These are phyloP conservation scores for Emergomyces orientalis DNA, from an alignment of 2,329 filamentous ascomycete genomes.

Conservation along the genomic window DNA sequence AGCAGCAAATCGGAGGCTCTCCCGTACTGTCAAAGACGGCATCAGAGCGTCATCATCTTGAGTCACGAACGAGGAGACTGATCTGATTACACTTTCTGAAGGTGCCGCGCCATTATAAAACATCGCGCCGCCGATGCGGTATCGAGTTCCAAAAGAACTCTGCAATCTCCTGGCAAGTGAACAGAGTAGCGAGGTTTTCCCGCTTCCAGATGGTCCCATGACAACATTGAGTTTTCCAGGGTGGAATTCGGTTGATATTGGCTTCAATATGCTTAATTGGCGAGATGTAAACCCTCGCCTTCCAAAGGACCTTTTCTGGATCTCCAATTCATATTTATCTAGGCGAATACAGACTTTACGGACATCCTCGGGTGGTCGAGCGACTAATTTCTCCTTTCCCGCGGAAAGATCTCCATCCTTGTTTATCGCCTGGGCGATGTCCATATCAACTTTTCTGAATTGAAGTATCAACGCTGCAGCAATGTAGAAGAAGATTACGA, in stretches of 20 bases:
- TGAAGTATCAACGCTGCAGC: conserved; percentile 53
- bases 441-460: conserved; percentile 59
- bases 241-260: conserved; percentile 57
- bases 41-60: conserved; percentile 69
- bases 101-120: conserved; percentile 61
- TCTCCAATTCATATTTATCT: conserved; percentile 52
- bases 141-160: conserved; percentile 52
- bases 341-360: conserved; percentile 57
- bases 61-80: conserved; percentile 66
- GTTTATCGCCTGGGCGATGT: conserved; percentile 53
- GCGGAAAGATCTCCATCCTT: conserved; percentile 54
- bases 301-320: conserved; percentile 51
- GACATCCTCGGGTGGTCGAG: conserved; percentile 44
- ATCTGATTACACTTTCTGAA: conserved; percentile 58
- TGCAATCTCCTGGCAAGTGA: conserved; percentile 60
- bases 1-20: conserved; percentile 63
- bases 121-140: conserved; percentile 53
- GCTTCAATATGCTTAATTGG: conserved; percentile 50
- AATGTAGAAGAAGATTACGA: conserved; percentile 53
- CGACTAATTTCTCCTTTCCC: conserved; percentile 60
- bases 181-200: conserved; percentile 67
- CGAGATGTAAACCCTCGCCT: conserved; percentile 35
- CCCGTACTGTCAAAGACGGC: conserved; percentile 64
- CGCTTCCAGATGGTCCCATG: conserved; percentile 70
- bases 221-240: conserved; percentile 64